Base-by-base conservation (phyloP, 2,329 filamentous ascomycete species). In the Moelleriella libera region DNA sequence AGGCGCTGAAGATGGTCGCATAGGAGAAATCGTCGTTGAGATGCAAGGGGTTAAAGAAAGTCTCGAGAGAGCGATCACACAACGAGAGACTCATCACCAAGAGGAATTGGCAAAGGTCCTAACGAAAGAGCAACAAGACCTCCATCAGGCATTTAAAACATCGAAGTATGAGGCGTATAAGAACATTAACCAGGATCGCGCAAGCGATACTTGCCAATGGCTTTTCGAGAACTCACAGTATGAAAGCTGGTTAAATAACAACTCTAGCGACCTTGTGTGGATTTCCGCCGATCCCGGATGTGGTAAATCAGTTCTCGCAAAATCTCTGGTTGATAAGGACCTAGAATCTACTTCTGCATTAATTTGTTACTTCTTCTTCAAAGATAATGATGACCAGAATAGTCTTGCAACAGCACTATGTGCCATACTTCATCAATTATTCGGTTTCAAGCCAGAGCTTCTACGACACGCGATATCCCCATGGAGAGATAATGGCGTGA, bases 301-400 rank as follows among this genome's bases (percentile, higher is more conserved):
- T 49, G 64, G 65, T 5, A 68, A 68, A 50, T 68, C 64, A 29
- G 64, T 68, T 0, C 55, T 68, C 0, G 50, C 62, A 0, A 58
- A 54, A 52, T 60, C 57, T 3, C 53, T 68, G 1, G 54, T 67
- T 8, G 59, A 67, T 44, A 30, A 58, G 2, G 52, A 58, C 31
- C 49, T 65, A 6, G 43, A 7, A 32, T 47, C 41, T 6, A 47
- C 44, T 12, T 14, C 49, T 31, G 39, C 37, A 29, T 55, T 56
- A 1, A 54, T 60, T 5, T 64, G 60, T 45, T 66, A 59, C 51
- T 68, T 64, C 51, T 68, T 67, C 52, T 66, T 65, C 49, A 63
- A 65, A 43, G 61, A 65, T 34, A 61, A 65, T 41, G 53, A 61
- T 0, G 52, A 60, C 2, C 61, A 67, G 46, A 58, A 61, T 29